Conservation (phyloP, 2,329 filamentous ascomycete genomes). For the Rhinocladiella similis region DNA sequence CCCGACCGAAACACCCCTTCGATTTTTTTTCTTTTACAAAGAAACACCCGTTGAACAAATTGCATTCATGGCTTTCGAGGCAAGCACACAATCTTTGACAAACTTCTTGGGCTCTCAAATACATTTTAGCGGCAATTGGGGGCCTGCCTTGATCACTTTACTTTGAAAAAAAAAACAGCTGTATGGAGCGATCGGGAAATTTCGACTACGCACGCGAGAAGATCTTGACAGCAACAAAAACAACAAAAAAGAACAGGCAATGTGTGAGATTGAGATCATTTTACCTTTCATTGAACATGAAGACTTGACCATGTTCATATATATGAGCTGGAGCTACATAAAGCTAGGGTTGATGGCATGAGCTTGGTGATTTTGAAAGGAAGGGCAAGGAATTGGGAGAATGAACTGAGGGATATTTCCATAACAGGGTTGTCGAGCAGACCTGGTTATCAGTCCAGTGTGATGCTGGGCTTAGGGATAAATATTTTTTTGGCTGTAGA, state of each 20-base stretch:
- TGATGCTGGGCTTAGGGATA: too few species aligned
- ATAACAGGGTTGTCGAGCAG: too few species aligned
- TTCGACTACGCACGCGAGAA: not conserved
- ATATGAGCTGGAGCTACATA: conserved; percentile 3
- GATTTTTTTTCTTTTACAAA: not conserved
- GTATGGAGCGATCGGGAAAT: too few species aligned
- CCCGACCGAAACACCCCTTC: not conserved
- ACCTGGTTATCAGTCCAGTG: too few species aligned
- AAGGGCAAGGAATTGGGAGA: not conserved
- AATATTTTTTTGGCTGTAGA: too few species aligned
- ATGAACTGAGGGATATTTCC: not conserved
- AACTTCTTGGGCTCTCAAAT: not conserved
- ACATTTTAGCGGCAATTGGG: not conserved
- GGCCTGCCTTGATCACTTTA: not conserved
- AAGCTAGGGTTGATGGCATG: conserved; percentile 5
- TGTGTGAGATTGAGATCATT: not conserved
- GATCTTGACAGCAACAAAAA: not conserved
- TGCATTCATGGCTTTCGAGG: not conserved
- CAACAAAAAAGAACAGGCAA: not conserved
- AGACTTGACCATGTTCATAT: not conserved
- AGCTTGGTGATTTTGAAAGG: conserved; percentile 3
- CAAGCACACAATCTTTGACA: not conserved
- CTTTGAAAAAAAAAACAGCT: too few species aligned
- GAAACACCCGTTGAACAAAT: not conserved
- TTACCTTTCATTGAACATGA: not conserved